These are phyloP conservation scores for Zopfochytrium polystomum DNA, from an alignment of 371 early-diverging fungal species.

Conservation along the genomic window DNA sequence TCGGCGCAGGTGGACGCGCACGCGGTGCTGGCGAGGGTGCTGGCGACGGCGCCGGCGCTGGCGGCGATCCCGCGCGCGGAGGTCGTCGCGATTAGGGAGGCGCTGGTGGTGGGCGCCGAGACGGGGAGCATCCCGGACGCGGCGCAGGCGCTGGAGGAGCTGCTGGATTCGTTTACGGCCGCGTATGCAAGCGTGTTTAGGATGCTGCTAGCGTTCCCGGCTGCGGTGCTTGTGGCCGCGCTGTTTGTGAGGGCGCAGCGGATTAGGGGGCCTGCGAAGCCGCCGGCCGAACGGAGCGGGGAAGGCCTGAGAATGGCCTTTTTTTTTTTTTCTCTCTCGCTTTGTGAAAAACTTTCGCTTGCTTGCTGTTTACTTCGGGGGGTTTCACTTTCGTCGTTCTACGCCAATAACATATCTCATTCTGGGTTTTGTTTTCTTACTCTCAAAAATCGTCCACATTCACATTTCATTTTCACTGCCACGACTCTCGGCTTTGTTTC, in stretches of 20 bases:
- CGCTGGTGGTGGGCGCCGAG: neutral
- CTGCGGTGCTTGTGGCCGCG: constrained; percentile 12
- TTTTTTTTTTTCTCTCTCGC: no score
- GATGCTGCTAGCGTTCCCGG: constrained; percentile 19
- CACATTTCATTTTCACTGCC: no score
- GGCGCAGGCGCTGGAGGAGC: neutral
- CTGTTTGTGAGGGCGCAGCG: constrained; percentile 16
- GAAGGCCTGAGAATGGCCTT: no score
- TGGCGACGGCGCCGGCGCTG: neutral
- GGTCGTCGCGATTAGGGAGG: constrained; percentile 3
- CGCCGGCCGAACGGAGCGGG: no score
- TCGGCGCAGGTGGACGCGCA: constrained; percentile 11
- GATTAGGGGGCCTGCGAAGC: no score
- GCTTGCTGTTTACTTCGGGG: no score
- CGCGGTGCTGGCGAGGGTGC: constrained; percentile 3
- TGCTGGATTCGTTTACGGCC: constrained; percentile 8
- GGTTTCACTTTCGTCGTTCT: no score
- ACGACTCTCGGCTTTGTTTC: no score
- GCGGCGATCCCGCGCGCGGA: neutral
- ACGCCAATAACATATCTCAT: no score
- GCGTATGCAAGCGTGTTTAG: constrained; percentile 14
- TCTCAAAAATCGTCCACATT: no score
- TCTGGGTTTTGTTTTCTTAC: no score
- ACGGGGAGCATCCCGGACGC: neutral
- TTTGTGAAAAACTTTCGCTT: no score